Evolutionary conservation across 129 eudicot genomes (phyloP).

Genomic region (Saussurea involucrata): DNA sequence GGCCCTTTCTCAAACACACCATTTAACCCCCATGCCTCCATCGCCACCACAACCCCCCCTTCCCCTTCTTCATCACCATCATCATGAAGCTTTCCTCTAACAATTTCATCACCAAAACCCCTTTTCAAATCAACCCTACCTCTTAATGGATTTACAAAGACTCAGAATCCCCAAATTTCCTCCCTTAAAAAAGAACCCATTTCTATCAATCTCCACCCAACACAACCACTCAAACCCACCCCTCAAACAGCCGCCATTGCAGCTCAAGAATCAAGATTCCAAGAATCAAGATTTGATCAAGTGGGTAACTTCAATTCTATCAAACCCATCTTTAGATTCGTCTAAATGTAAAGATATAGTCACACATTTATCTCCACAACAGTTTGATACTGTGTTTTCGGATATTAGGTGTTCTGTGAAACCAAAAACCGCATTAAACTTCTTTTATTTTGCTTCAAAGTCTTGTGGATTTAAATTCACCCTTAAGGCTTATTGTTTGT

Average conservation of each 20-base stretch:
- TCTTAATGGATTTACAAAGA: conserved; percentile 49
- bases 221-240: conserved; percentile 20
- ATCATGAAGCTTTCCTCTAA: conserved; percentile 1
- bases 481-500: conserved; percentile 59
- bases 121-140: not conserved
- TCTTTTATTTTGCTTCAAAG: conserved; percentile 47
- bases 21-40: conserved; percentile 23
- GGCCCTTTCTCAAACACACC: conserved; percentile 36
- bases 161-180: conserved; percentile 28
- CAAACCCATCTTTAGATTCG: conserved; percentile 47
- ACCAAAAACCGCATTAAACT: conserved; percentile 49
- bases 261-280: conserved; percentile 19
- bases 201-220: conserved; percentile 28
- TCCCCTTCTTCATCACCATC: conserved; percentile 16
- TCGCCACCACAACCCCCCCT: conserved; percentile 22
- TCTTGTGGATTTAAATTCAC: conserved; percentile 50
- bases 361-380: conserved; percentile 42
- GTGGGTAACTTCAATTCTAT: conserved; percentile 56
- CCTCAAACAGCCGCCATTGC: conserved; percentile 10
- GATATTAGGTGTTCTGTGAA: conserved; percentile 40
- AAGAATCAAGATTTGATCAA: conserved; percentile 28
- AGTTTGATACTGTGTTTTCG: conserved; percentile 55
- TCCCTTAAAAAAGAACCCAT: conserved; percentile 37
- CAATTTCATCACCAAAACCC: conserved; percentile 14
- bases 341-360: conserved; percentile 51